phyloP scores from a whole-genome alignment of 2,329 filamentous ascomycete species.

The Incumbomyces delicatus region DNA sequence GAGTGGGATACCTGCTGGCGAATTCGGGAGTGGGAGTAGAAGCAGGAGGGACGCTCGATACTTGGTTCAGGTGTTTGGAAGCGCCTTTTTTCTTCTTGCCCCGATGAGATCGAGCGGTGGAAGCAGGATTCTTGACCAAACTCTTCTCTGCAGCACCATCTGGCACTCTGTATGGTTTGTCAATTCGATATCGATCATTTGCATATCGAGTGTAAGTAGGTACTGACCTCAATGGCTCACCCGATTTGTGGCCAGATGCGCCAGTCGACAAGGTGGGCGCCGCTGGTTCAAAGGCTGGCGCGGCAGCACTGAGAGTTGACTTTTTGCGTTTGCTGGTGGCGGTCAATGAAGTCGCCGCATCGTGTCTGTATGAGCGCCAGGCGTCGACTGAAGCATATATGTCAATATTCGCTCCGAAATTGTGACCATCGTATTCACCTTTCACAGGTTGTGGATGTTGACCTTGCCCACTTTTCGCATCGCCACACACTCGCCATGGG shows the following conservation, averaged over 20 bases:
- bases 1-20: conserved; percentile 1
- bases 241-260: conserved; percentile 5
- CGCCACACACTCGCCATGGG: too few relatives aligned
- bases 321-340: conserved; percentile 1
- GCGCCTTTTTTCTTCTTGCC: background rate
- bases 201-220: conserved; percentile 18
- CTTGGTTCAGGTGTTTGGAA: background rate
- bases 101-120: background rate
- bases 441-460: background rate
- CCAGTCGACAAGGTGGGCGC: background rate
- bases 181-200: conserved; percentile 21
- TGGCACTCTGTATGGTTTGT: conserved; percentile 18
- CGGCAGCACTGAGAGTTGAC: background rate
- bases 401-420: conserved; percentile 9
- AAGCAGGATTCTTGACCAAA: conserved; percentile 7
- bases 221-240: conserved; percentile 19
- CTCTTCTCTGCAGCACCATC: conserved; percentile 11
- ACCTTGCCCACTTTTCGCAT: too few relatives aligned
- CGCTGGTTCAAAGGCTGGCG: background rate
- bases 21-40: background rate
- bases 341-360: conserved; percentile 12
- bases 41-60: background rate
- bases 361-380: conserved; percentile 18
- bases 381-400: conserved; percentile 19
- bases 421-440: conserved; percentile 16